phyloP scores from a whole-genome alignment of 306 rosid species.

The Chamaecrista fasciculata region DNA sequence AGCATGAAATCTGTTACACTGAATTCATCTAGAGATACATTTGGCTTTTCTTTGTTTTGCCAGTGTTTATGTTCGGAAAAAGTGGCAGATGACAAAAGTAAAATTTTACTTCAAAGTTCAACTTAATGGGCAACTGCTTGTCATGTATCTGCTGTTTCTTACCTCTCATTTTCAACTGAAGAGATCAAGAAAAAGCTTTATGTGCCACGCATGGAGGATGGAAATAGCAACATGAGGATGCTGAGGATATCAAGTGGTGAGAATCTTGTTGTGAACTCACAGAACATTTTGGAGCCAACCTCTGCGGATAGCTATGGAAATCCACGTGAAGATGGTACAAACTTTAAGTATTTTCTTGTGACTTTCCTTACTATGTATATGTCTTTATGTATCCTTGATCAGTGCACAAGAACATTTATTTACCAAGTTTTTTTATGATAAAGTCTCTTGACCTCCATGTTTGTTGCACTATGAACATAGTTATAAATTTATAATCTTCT shows the following conservation, averaged over 20 bases:
- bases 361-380: not conserved
- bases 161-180: slow-evolving; percentile 35
- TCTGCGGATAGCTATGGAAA: slow-evolving; percentile 56
- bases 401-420: not conserved
- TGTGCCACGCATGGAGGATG: slow-evolving; percentile 74
- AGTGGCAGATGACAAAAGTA: not conserved
- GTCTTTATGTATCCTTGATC: not conserved
- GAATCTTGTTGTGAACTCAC: slow-evolving; percentile 64
- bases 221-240: slow-evolving; percentile 71
- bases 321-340: slow-evolving; percentile 64
- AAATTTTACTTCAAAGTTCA: not conserved
- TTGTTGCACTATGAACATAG: not conserved
- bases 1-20: not conserved
- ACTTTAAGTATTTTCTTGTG: not conserved
- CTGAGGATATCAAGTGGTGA: slow-evolving; percentile 52
- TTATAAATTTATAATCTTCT: not conserved
- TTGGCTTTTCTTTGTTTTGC: not conserved
- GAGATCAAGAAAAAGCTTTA: slow-evolving; percentile 49
- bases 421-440: not conserved
- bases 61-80: not conserved
- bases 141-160: slow-evolving; percentile 16
- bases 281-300: slow-evolving; percentile 68
- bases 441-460: not conserved
- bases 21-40: slow-evolving; percentile 7
- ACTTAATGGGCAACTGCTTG: not conserved